A percentile compares a stretch with the other conserved stretches of the same genome.
Conservation (phyloP, 345 rosid species). For the Salix arbutifolia region DNA sequence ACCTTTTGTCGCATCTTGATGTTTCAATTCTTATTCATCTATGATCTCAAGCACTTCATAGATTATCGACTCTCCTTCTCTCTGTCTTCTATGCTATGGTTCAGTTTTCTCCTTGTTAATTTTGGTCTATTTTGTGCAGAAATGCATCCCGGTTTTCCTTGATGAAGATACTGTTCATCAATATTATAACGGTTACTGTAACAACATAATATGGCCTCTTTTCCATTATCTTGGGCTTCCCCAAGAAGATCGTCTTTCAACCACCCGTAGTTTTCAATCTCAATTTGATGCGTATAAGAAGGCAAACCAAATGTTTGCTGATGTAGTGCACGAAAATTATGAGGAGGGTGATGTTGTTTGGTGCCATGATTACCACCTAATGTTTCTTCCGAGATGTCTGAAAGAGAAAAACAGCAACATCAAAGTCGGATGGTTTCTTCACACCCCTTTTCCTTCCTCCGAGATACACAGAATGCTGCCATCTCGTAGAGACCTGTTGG, state of each 20-base stretch:
- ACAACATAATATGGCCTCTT: slow-evolving; percentile 59
- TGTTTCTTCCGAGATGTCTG: slow-evolving; percentile 54
- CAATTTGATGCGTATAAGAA: slow-evolving; percentile 58
- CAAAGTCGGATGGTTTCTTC: slow-evolving; percentile 64
- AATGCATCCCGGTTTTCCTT: slow-evolving; percentile 62
- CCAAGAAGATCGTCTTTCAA: slow-evolving; percentile 57
- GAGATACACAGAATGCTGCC: slow-evolving; percentile 57
- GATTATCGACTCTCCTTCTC: not conserved
- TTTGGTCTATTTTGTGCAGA: slow-evolving; percentile 29
- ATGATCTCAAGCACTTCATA: not conserved
- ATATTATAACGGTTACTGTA: slow-evolving; percentile 58
- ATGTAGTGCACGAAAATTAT: slow-evolving; percentile 43
- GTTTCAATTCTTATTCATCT: not conserved
- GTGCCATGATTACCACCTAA: slow-evolving; percentile 59
- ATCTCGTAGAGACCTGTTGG: slow-evolving; percentile 49
- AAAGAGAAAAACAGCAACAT: slow-evolving; percentile 40
- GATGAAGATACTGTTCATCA: slow-evolving; percentile 52
- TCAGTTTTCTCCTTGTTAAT: slow-evolving; percentile 8
- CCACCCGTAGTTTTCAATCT: slow-evolving; percentile 56
- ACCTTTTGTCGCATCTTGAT: slow-evolving; percentile 4
- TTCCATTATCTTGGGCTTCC: slow-evolving; percentile 63
- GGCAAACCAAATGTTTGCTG: slow-evolving; percentile 60
- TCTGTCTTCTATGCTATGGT: not conserved
- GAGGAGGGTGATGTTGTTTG: slow-evolving; percentile 62
- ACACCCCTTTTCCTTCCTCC: slow-evolving; percentile 58